Evolutionary conservation across 148 eudicot species (phyloP).

Genomic region (Rhododendron molle): DNA sequence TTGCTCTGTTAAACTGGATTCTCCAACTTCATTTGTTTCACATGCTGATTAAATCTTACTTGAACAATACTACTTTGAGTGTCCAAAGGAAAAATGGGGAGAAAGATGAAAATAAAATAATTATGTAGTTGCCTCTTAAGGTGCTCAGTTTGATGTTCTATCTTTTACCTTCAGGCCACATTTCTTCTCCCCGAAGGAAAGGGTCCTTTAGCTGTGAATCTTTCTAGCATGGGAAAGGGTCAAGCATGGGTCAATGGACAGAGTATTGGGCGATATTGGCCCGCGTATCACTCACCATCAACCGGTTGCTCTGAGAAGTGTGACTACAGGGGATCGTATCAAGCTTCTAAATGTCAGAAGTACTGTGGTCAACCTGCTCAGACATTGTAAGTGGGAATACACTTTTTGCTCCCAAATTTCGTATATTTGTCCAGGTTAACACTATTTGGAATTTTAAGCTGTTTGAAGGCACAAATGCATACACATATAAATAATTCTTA

Average conservation of each 20-base stretch:
- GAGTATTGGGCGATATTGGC: conserved; percentile 50
- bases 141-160: conserved; percentile 2
- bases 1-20: background rate
- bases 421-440: background rate
- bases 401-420: background rate
- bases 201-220: conserved; percentile 33
- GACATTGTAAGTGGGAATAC: conserved; percentile 25
- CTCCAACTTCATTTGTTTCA: background rate
- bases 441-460: background rate
- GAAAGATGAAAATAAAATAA: background rate
- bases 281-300: conserved; percentile 40
- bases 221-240: conserved; percentile 55
- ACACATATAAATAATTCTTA: background rate
- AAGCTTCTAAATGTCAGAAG: conserved; percentile 32
- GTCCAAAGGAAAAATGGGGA: background rate
- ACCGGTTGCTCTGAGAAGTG: conserved; percentile 41
- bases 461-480: background rate
- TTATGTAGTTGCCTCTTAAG: background rate
- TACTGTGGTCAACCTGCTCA: conserved; percentile 52
- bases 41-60: background rate
- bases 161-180: conserved; percentile 21
- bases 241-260: conserved; percentile 53
- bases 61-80: background rate
- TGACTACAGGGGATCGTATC: conserved; percentile 43
- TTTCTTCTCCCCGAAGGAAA: conserved; percentile 36